Conservation (phyloP, 805 yeast species). For the Starmerella potacharoeniae region DNA sequence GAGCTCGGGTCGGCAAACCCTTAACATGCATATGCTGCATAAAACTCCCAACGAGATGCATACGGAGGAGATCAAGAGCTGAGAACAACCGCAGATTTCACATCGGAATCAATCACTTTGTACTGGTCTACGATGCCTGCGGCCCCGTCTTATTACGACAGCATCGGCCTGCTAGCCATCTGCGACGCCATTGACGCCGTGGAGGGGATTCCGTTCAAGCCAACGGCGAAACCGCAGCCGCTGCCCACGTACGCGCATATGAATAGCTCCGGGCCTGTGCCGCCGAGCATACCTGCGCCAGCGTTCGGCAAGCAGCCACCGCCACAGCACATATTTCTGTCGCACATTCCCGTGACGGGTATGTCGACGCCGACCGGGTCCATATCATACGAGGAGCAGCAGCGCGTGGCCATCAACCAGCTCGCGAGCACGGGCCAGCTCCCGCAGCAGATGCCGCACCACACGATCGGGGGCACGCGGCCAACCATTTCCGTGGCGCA, state of each 20-base stretch:
- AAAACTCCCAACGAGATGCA: constrained; percentile 5
- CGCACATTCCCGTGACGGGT: constrained; percentile 23
- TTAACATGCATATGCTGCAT: neutral
- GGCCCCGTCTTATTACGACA: constrained; percentile 29
- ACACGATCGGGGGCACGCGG: constrained; percentile 17
- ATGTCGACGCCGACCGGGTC: constrained; percentile 18
- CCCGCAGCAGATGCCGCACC: constrained; percentile 13
- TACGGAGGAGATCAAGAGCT: neutral
- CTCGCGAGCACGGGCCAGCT: constrained; percentile 19
- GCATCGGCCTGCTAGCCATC: constrained; percentile 32
- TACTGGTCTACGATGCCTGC: constrained; percentile 3
- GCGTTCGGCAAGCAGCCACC: neutral
- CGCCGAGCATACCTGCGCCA: neutral
- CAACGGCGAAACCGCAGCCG: constrained; percentile 14
- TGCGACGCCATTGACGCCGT: constrained; percentile 33
- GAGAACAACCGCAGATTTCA: neutral
- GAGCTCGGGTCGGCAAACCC: neutral
- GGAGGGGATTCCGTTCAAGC: constrained; percentile 27
- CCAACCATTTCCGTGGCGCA: constrained; percentile 17
- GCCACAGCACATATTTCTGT: constrained; percentile 20
- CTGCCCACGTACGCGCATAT: constrained; percentile 5
- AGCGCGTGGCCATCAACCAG: constrained; percentile 21
- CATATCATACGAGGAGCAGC: constrained; percentile 21
- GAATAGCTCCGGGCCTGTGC: neutral
- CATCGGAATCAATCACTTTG: neutral